Conservation (phyloP, 768 basidiomycete genomes). For the Naematelia encephala region DNA sequence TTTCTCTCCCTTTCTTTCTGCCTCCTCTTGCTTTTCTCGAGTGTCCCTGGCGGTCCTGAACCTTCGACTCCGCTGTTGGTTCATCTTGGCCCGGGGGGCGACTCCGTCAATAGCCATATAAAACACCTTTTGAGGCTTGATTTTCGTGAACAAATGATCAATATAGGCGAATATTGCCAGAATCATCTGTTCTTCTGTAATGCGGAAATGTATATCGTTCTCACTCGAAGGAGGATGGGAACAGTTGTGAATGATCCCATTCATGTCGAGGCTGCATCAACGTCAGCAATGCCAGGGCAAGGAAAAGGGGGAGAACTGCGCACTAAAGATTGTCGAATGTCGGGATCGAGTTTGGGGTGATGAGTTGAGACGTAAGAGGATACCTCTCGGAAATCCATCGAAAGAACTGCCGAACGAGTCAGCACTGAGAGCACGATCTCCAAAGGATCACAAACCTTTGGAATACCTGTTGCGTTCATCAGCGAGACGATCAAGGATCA, state of each 20-base stretch:
- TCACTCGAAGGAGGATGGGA: conserved; percentile 86
- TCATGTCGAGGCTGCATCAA: conserved; percentile 22
- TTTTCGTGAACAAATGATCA: conserved; percentile 92
- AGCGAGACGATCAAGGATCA: neutral
- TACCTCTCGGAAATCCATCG: conserved; percentile 98
- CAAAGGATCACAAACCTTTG: conserved; percentile 17
- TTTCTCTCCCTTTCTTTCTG: conserved; percentile 81
- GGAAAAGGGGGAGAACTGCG: conserved; percentile 32
- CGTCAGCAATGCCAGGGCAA: neutral
- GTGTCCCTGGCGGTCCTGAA: conserved; percentile 94
- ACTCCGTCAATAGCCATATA: conserved; percentile 99
- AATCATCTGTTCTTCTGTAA: conserved; percentile 96
- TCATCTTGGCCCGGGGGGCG: conserved; percentile 97
- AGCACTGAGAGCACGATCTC: neutral
- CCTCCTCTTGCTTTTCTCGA: conserved; percentile 79
- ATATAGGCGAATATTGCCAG: conserved; percentile 96
- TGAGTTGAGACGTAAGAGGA: conserved; percentile 94
- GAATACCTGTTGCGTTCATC: conserved; percentile 26
- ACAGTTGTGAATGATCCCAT: conserved; percentile 60
- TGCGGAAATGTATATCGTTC: conserved; percentile 88
- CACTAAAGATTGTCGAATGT: conserved; percentile 68
- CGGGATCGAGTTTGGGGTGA: conserved; percentile 97
- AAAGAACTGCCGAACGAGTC: conserved; percentile 72
- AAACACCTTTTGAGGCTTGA: conserved; percentile 95
- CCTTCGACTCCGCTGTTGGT: conserved; percentile 89